Evolutionary conservation across 768 basidiomycete genomes (phyloP).

Genomic region (Tulasnella sp.): DNA sequence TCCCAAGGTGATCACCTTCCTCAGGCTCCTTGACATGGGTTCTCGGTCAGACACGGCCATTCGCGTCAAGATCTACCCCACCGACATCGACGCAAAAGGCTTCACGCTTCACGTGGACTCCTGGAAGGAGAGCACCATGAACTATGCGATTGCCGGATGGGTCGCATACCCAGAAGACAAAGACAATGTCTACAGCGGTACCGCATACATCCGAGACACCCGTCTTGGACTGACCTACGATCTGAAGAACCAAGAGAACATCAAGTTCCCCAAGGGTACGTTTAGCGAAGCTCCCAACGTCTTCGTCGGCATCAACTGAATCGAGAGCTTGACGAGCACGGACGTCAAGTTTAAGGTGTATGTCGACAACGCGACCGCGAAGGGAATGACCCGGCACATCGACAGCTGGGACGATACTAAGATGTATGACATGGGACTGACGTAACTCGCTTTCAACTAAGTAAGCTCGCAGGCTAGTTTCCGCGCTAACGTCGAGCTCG

Average conservation of each 20-base stretch:
- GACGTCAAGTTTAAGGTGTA: background rate
- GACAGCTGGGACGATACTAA: no score
- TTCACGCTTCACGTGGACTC: constrained; percentile 12
- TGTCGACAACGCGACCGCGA: background rate
- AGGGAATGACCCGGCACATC: no score
- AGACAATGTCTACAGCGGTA: background rate
- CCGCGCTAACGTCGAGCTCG: no score
- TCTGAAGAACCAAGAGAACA: background rate
- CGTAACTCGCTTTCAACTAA: no score
- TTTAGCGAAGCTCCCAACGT: background rate
- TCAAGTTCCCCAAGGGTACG: background rate
- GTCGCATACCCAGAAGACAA: constrained; percentile 12
- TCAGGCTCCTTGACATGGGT: background rate
- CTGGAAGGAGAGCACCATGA: constrained; percentile 2
- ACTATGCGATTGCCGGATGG: constrained; percentile 8
- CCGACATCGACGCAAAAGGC: constrained; percentile 8
- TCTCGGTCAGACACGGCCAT: background rate
- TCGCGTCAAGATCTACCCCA: background rate
- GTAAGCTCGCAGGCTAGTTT: no score
- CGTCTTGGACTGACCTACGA: background rate
- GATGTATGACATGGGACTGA: no score
- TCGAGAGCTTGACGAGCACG: background rate
- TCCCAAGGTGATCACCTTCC: constrained; percentile 6
- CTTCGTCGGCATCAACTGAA: background rate
- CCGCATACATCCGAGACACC: background rate